Conservation (phyloP, 1,284 basidiomycete genomes). For the Hemileia vastatrix region DNA sequence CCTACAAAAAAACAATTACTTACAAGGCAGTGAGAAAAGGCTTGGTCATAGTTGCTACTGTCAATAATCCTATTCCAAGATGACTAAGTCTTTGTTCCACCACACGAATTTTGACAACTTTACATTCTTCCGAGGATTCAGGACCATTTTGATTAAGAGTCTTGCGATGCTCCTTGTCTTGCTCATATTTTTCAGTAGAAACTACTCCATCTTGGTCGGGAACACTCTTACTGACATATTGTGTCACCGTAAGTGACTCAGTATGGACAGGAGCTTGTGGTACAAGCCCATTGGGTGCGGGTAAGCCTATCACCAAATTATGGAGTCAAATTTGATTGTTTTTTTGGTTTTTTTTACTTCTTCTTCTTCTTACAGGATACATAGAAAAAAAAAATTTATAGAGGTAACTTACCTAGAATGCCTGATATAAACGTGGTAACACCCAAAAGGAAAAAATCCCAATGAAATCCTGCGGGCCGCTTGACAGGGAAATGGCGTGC, state of each 20-base stretch:
- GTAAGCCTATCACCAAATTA: too few relatives aligned
- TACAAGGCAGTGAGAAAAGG: constrained; percentile 41
- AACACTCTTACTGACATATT: constrained; percentile 40
- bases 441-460: constrained; percentile 62
- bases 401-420: too few relatives aligned
- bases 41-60: constrained; percentile 41
- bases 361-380: too few relatives aligned
- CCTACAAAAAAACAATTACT: constrained; percentile 26
- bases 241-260: constrained; percentile 68
- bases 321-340: too few relatives aligned
- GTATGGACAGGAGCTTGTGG: constrained; percentile 95
- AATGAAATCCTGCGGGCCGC: constrained; percentile 89
- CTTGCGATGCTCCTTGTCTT: constrained; percentile 43
- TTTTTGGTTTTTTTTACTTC: too few relatives aligned
- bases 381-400: too few relatives aligned
- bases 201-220: constrained; percentile 28
- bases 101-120: constrained; percentile 36
- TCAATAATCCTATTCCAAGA: constrained; percentile 39
- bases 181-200: constrained; percentile 47
- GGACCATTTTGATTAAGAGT: not conserved
- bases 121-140: too few relatives aligned
- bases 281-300: constrained; percentile 52
- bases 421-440: constrained; percentile 86
- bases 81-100: constrained; percentile 41
- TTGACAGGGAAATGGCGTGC: constrained; percentile 77